Evolutionary conservation across 106 monocot genomes (phyloP).

Genomic region (Gastrodia elata): DNA sequence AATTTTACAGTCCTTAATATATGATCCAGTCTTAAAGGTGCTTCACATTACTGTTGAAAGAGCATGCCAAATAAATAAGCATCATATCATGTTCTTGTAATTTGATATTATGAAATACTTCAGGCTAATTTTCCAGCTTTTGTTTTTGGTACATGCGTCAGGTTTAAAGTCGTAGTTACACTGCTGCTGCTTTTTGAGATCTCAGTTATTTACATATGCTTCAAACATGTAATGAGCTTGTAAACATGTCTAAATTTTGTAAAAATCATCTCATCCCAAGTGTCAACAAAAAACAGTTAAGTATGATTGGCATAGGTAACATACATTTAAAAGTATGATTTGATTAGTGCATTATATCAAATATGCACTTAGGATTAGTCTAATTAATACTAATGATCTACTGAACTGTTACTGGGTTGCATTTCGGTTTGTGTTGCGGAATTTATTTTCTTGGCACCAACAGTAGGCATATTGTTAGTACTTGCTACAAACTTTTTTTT

Average conservation of each 20-base stretch:
- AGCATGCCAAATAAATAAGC: neutral
- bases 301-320: no score
- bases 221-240: neutral
- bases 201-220: neutral
- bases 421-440: no score
- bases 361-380: no score
- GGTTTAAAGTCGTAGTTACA: neutral
- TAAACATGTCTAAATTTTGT: neutral
- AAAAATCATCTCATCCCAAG: no score
- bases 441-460: neutral
- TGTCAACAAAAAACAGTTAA: no score
- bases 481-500: neutral
- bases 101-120: neutral
- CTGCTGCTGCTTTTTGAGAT: neutral
- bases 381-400: no score
- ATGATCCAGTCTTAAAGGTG: neutral
- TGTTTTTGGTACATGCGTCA: neutral
- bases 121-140: neutral
- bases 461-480: neutral
- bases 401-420: no score
- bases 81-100: neutral
- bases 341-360: no score
- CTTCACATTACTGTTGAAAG: neutral
- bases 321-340: no score
- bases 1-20: neutral